Conservation (phyloP, 2,329 filamentous ascomycete genomes). For the Cercospora beticola region DNA sequence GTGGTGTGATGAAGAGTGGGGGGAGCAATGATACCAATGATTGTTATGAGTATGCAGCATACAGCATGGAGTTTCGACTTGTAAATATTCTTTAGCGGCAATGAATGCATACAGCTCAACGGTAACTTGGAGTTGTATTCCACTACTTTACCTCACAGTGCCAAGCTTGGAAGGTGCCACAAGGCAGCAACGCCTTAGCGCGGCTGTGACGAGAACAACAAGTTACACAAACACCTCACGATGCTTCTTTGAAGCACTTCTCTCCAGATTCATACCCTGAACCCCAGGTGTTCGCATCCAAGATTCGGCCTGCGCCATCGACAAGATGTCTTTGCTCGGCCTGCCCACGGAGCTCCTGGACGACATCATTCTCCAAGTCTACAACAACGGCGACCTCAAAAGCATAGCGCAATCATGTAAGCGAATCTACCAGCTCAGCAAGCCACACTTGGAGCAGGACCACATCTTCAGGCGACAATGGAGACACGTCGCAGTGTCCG, state of each 20-base stretch:
- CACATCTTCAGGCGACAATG: neutral
- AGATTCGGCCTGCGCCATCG: no score
- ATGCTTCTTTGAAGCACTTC: no score
- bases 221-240: neutral
- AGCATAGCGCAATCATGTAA: neutral
- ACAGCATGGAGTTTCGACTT: neutral
- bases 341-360: neutral
- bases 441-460: neutral
- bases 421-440: neutral
- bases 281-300: neutral
- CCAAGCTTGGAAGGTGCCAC: no score
- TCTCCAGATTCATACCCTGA: no score
- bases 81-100: neutral
- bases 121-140: no score
- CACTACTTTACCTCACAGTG: no score
- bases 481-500: no score
- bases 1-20: neutral
- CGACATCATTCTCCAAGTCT: neutral
- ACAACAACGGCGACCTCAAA: neutral
- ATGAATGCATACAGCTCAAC: no score
- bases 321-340: neutral
- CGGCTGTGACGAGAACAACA: neutral
- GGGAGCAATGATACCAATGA: neutral
- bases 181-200: neutral
- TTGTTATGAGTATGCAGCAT: neutral